A percentile compares a stretch with the other conserved stretches of the same genome.
These are phyloP conservation scores for Trichomonascaceae sp. DNA, from an alignment of 1,139 yeast species.

Conservation along the genomic window DNA sequence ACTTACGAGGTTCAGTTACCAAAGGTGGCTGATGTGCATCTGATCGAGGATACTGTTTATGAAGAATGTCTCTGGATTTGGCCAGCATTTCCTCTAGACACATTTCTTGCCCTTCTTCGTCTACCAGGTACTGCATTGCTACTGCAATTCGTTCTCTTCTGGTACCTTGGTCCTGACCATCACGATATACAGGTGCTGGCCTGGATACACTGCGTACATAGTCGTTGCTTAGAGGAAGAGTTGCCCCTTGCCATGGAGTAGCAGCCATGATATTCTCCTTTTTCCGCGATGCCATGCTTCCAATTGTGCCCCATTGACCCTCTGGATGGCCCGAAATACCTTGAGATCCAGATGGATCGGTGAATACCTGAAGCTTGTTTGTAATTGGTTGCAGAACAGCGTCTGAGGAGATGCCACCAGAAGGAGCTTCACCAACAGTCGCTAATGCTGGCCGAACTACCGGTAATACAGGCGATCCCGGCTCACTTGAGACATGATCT, in stretches of 20 bases:
- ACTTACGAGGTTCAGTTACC: constrained; percentile 10
- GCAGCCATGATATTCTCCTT: constrained; percentile 63
- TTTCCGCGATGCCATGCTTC: constrained; percentile 44
- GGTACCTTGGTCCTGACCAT: constrained; percentile 32
- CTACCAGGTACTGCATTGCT: constrained; percentile 40
- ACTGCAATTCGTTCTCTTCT: constrained; percentile 58
- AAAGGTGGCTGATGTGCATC: constrained; percentile 7
- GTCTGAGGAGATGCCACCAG: constrained; percentile 6
- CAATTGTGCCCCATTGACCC: constrained; percentile 48
- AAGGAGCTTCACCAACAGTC: constrained; percentile 12
- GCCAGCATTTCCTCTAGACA: constrained; percentile 64
- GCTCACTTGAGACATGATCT: constrained; percentile 25
- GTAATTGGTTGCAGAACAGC: constrained; percentile 1
- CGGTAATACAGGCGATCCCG: constrained; percentile 31
- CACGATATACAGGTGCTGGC: constrained; percentile 9
- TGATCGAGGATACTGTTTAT: constrained; percentile 16
- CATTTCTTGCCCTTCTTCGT: constrained; percentile 42
- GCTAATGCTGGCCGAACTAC: constrained; percentile 23
- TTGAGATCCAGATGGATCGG: constrained; percentile 26
- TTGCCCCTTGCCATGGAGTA: constrained; percentile 65
- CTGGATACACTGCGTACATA: background rate
- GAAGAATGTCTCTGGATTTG: constrained; percentile 34
- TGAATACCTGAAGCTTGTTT: constrained; percentile 29
- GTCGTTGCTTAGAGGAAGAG: constrained; percentile 29
- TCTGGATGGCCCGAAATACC: constrained; percentile 8